A percentile compares a stretch with the other conserved stretches of the same genome.
Conservation (phyloP, 2,329 filamentous ascomycete genomes). For the Biscogniauxia marginata region DNA sequence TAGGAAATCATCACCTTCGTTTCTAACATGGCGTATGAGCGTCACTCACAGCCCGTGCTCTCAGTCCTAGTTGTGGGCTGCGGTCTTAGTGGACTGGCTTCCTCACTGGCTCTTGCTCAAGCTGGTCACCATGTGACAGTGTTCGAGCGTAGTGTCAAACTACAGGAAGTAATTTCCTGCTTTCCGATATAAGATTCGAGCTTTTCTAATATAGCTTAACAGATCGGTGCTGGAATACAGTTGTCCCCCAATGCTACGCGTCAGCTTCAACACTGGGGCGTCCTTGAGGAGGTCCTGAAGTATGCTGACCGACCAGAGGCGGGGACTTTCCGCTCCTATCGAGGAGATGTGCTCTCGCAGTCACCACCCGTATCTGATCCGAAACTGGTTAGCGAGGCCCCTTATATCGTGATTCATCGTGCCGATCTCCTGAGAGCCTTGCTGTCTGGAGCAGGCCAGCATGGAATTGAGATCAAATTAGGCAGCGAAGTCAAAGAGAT, state of each 20-base stretch:
- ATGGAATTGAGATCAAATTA: slow-evolving; percentile 3
- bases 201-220: neutral
- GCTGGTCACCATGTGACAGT: slow-evolving; percentile 7
- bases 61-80: slow-evolving; percentile 3
- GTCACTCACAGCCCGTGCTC: too few relatives aligned
- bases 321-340: slow-evolving; percentile 3
- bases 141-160: slow-evolving; percentile 2
- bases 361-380: neutral
- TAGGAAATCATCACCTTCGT: too few relatives aligned
- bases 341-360: neutral
- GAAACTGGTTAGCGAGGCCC: neutral
- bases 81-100: slow-evolving; percentile 4
- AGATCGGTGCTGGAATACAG: slow-evolving; percentile 7
- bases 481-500: slow-evolving; percentile 3
- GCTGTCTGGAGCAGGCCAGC: neutral
- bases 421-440: slow-evolving; percentile 3
- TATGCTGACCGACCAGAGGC: slow-evolving; percentile 1
- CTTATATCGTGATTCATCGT: slow-evolving; percentile 3
- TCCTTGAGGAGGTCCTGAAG: slow-evolving; percentile 4
- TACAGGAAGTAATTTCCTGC: slow-evolving; percentile 3
- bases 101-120: slow-evolving; percentile 3
- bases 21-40: too few relatives aligned
- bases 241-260: slow-evolving; percentile 6
- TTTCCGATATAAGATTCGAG: neutral
- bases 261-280: slow-evolving; percentile 5